Evolutionary conservation across 148 eudicot species (phyloP).

Genomic region (Chenopodium album): DNA sequence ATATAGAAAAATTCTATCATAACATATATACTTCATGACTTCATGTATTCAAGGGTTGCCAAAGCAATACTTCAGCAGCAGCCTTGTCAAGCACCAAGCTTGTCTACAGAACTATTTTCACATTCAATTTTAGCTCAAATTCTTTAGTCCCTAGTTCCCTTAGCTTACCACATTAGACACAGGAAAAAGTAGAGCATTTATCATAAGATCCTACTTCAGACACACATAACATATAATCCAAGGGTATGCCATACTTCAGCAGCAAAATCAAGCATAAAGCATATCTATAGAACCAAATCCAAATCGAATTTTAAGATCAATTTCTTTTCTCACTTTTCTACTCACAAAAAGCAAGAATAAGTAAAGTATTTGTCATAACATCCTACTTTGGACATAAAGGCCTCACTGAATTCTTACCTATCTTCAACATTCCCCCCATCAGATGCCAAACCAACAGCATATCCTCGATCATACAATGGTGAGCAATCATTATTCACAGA

Average conservation of each 20-base stretch:
- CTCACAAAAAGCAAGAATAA: background rate
- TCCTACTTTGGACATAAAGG: background rate
- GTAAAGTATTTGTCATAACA: background rate
- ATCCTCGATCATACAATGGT: conserved; percentile 41
- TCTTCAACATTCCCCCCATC: conserved; percentile 23
- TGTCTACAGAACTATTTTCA: background rate
- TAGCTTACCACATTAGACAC: too few species aligned
- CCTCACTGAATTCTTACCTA: conserved; percentile 26
- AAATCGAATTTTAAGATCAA: background rate
- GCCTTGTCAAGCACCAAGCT: background rate
- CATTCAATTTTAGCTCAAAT: background rate
- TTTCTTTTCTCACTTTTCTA: background rate
- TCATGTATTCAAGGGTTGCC: background rate
- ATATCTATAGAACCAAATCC: background rate
- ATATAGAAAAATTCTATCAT: background rate
- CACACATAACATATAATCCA: background rate
- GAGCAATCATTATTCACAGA: conserved; percentile 26
- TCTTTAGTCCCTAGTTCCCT: background rate
- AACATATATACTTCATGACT: too few species aligned
- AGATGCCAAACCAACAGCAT: conserved; percentile 37
- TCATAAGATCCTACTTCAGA: too few species aligned
- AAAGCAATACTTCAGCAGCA: background rate
- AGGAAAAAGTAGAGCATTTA: too few species aligned
- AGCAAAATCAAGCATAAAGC: background rate
- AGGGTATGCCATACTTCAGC: background rate